Conservation (phyloP, 106 monocot genomes). For the Allium cepa region DNA sequence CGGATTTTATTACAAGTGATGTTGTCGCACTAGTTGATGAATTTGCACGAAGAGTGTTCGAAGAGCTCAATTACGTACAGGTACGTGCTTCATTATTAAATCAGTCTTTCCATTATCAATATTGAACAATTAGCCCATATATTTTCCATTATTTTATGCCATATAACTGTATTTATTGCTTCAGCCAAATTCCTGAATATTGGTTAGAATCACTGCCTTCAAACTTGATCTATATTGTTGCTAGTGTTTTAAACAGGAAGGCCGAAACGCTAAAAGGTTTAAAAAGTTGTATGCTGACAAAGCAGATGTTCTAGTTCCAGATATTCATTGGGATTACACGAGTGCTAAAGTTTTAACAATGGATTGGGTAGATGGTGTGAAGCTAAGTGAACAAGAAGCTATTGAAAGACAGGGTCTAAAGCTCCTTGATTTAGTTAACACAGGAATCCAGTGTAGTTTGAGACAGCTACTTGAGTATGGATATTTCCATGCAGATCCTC, state of each 20-base stretch:
- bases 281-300: conserved; percentile 98
- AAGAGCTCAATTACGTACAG: conserved; percentile 98
- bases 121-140: too few relatives aligned
- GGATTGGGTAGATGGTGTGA: conserved; percentile 97
- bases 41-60: conserved; percentile 91
- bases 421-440: conserved; percentile 86
- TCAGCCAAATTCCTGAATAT: too few relatives aligned
- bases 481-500: conserved; percentile 98
- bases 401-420: conserved; percentile 93
- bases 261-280: conserved; percentile 93
- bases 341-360: conserved; percentile 92
- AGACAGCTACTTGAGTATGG: conserved; percentile 97
- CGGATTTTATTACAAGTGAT: conserved; percentile 76
- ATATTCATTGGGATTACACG: conserved; percentile 99
- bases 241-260: conserved; percentile 56
- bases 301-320: conserved; percentile 85
- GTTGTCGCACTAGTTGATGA: conserved; percentile 97
- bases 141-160: too few relatives aligned
- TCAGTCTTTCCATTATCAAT: too few relatives aligned
- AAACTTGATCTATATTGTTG: too few relatives aligned
- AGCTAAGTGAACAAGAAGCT: conserved; percentile 88
- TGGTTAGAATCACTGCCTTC: too few relatives aligned
- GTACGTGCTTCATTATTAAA: conserved; percentile 17
- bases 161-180: too few relatives aligned
- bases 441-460: conserved; percentile 93